Evolutionary conservation across 2,329 filamentous ascomycete genomes (phyloP), one percentile per base, ranked within the genome.

Genomic region (Metarhizium anisopliae): DNA sequence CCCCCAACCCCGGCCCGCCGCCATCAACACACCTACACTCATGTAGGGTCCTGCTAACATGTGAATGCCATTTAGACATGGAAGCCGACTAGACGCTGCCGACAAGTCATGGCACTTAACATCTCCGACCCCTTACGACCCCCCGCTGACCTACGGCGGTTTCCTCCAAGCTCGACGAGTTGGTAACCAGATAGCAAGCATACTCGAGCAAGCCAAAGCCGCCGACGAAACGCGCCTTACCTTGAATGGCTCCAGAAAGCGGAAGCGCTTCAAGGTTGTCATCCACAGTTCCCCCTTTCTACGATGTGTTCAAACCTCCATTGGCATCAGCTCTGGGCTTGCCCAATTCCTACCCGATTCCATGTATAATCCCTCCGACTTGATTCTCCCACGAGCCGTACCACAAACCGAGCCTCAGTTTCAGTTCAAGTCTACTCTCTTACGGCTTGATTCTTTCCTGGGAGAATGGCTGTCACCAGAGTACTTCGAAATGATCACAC

Each of bases 31-130:
- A 40, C 13, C 14, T n/a, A 20, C 29, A 29, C 14, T 25, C 20
- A 7, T 20, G 43, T 20, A 14, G 2, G 11, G 4, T 35, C 18
- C 40, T 49, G 50, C 29, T 57, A 50, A 57, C 36, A 6, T 14
- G 7, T 47, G 14, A 16, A 30, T 45, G 18, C 11, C n/a, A 20
- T 10, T 11, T 57, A 86, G 94, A 72, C 94, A 99, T 72, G 94
- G 94, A 66, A 89, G 92, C 64, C 87, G 94, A 62, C 86, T 99
- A 56, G 94, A 99, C 70, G 90, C 90, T 55, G 91, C 92, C 59
- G 92, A 99, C 77, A 91, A 92, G 69, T 84, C 90, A 70, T 99
- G 94, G 94, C 90, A 96, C 70, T 80, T 96, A 55, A 88, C 89
- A 35, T 96, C 94, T 6, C 89, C 92, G 1, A 92, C 90, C 6